A percentile compares a stretch with the other conserved stretches of the same genome.
These are phyloP conservation scores for Syzygium aqueum DNA, from an alignment of 345 rosid genomes.

Conservation along the genomic window DNA sequence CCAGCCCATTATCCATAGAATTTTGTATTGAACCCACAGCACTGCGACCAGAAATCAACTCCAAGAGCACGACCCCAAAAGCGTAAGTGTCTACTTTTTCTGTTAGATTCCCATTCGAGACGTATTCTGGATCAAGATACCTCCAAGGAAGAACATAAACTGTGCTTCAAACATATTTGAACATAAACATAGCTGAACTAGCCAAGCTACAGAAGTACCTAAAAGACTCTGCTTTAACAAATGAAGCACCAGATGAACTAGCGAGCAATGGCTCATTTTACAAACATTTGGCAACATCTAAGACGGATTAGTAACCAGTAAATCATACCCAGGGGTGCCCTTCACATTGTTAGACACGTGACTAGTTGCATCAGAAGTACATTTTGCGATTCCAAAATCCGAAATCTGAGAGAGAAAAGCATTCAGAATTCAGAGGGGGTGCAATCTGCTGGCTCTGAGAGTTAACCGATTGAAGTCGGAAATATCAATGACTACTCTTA, in stretches of 20 bases:
- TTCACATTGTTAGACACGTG: slow-evolving; percentile 60
- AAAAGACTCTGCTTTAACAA: not conserved
- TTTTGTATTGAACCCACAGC: no score
- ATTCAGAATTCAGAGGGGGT: not conserved
- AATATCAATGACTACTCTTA: not conserved
- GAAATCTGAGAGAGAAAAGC: slow-evolving; percentile 42
- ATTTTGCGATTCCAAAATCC: slow-evolving; percentile 91
- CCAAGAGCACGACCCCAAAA: slow-evolving; percentile 83
- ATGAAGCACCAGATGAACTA: not conserved
- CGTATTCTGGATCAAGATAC: slow-evolving; percentile 90
- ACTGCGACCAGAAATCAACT: slow-evolving; percentile 74
- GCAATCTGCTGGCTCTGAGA: not conserved
- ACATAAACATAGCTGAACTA: not conserved
- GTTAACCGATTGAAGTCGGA: not conserved
- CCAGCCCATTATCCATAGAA: no score
- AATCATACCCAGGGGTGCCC: slow-evolving; percentile 83
- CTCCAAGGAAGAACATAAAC: slow-evolving; percentile 10
- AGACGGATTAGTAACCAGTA: not conserved
- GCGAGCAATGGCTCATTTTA: not conserved
- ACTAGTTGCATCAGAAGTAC: slow-evolving; percentile 60
- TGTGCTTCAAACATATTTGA: not conserved
- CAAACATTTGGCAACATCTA: not conserved
- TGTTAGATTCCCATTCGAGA: slow-evolving; percentile 60
- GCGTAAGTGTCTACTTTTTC: slow-evolving; percentile 77
- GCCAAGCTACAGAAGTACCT: not conserved